Evolutionary conservation across 2,329 filamentous ascomycete species (phyloP).

Genomic region (Cercospora sp.): DNA sequence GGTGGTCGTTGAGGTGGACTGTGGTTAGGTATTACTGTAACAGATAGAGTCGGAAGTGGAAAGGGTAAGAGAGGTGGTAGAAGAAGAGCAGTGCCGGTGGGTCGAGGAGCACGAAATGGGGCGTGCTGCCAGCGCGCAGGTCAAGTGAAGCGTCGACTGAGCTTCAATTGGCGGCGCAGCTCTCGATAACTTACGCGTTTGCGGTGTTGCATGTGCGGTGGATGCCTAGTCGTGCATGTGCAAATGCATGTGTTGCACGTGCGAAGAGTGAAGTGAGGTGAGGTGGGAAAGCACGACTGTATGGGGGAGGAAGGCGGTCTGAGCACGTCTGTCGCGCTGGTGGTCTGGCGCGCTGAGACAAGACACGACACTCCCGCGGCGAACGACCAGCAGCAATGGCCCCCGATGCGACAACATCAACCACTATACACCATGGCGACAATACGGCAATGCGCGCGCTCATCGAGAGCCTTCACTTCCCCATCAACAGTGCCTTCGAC

Average conservation of each 20-base stretch:
- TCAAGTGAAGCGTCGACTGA: neutral
- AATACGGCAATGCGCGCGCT: conserved; percentile 28
- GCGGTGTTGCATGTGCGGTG: neutral
- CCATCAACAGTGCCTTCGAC: conserved; percentile 17
- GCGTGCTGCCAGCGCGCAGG: neutral
- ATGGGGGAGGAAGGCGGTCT: neutral
- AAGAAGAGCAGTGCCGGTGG: neutral
- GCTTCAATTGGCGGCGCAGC: neutral
- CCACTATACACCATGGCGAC: conserved; percentile 27
- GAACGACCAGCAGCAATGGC: neutral
- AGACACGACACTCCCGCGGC: neutral
- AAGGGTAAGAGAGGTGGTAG: neutral
- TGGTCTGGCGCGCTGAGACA: conserved; percentile 1
- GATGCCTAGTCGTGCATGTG: neutral
- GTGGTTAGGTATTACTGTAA: neutral
- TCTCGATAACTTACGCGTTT: neutral
- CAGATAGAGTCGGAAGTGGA: neutral
- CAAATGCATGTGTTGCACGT: neutral
- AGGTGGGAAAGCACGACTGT: neutral
- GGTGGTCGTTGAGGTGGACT: neutral
- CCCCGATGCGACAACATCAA: conserved; percentile 7
- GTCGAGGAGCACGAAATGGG: neutral
- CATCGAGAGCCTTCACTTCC: conserved; percentile 27
- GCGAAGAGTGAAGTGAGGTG: neutral
- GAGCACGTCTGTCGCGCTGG: neutral